A percentile compares a stretch with the other conserved stretches of the same genome.
These are phyloP conservation scores for Lolium multiflorum DNA, from an alignment of 176 grass and related monocot species.

Conservation along the genomic window DNA sequence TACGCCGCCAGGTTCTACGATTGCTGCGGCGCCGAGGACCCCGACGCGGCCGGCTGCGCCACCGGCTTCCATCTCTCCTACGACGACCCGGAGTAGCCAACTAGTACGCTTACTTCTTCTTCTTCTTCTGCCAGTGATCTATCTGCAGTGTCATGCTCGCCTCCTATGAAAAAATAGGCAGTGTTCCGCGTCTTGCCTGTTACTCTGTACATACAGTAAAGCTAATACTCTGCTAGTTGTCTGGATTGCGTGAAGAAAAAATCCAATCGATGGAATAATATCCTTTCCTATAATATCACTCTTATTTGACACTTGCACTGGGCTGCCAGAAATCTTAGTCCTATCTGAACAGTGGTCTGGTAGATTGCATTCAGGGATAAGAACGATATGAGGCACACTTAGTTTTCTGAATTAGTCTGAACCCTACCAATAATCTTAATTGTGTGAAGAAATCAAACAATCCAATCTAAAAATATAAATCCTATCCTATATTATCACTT, in stretches of 20 bases:
- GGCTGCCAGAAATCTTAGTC: not conserved
- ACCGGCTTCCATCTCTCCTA: constrained; percentile 75
- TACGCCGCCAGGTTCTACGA: constrained; percentile 90
- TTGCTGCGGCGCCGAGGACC: constrained; percentile 92
- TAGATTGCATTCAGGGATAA: not conserved
- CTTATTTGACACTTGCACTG: not conserved
- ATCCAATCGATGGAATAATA: not conserved
- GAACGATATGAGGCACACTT: not conserved
- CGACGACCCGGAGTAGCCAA: constrained; percentile 33
- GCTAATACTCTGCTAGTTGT: not conserved
- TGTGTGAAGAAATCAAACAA: not conserved
- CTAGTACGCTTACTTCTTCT: not conserved
- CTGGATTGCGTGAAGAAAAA: not conserved
- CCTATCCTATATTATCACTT: not conserved
- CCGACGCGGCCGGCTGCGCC: constrained; percentile 65
- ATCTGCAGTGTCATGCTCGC: not conserved
- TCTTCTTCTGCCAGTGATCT: not conserved
- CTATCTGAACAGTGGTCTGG: not conserved
- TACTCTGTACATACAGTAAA: too few relatives aligned
- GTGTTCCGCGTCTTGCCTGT: too few relatives aligned
- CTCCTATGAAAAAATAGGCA: not conserved
- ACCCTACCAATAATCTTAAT: too few relatives aligned
- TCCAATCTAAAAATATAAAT: not conserved
- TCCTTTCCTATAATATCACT: not conserved
- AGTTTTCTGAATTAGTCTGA: not conserved